Conservation (phyloP, 768 basidiomycete genomes). For the Pleurotus giganteus region DNA sequence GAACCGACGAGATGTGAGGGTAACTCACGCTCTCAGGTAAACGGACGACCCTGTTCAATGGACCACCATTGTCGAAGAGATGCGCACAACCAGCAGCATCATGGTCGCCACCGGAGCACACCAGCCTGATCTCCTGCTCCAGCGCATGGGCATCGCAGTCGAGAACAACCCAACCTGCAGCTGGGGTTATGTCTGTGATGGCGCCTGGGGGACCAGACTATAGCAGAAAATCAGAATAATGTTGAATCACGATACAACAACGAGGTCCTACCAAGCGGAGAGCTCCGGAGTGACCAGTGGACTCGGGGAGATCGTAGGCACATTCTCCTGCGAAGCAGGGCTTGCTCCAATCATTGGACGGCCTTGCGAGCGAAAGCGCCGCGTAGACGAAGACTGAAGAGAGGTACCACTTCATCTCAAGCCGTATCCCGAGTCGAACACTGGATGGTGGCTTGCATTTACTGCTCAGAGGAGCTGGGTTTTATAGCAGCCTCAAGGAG, state of each 20-base stretch:
- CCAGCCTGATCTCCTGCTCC: conserved; percentile 29
- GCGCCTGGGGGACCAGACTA: conserved; percentile 15
- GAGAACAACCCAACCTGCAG: conserved; percentile 37
- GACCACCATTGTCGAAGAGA: neutral
- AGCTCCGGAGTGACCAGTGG: conserved; percentile 13
- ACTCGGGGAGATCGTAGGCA: conserved; percentile 6
- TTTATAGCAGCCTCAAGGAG: too few relatives aligned
- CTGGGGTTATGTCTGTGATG: conserved; percentile 22
- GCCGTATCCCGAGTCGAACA: too few relatives aligned
- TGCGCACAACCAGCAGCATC: conserved; percentile 1
- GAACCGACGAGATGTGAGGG: neutral
- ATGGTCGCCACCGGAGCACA: conserved; percentile 18
- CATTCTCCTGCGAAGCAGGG: conserved; percentile 5
- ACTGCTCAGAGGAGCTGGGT: too few relatives aligned
- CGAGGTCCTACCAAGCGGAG: conserved; percentile 5
- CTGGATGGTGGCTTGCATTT: too few relatives aligned
- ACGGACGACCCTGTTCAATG: conserved; percentile 2
- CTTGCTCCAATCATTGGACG: neutral
- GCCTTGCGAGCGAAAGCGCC: neutral
- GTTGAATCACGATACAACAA: neutral
- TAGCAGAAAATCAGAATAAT: neutral
- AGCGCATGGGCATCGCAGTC: conserved; percentile 27
- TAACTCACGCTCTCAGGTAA: neutral
- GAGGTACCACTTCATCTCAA: too few relatives aligned
- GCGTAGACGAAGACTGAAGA: too few relatives aligned